A percentile compares a stretch with the other conserved stretches of the same genome.
Conservation (phyloP, 331 rosid genomes). For the Acacia concinna region DNA sequence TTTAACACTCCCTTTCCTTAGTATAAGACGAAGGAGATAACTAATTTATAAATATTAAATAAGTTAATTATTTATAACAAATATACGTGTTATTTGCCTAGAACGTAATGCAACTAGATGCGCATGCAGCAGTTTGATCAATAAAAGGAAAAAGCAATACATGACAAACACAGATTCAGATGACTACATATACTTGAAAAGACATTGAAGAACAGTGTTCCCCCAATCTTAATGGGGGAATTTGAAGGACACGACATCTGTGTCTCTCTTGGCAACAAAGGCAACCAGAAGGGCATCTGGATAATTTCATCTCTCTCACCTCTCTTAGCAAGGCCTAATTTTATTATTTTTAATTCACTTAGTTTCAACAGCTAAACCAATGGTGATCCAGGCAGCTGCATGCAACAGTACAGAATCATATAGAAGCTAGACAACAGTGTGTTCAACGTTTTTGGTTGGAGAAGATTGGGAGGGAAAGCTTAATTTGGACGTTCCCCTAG, state of each 20-base stretch:
- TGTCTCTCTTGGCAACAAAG: not conserved
- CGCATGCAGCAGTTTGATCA: not conserved
- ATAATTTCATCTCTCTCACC: not conserved
- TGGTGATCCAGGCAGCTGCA: constrained; percentile 8
- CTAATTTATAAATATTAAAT: too few species aligned
- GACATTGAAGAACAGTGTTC: not conserved
- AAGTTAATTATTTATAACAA: too few species aligned
- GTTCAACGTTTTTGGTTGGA: not conserved
- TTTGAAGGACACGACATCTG: not conserved
- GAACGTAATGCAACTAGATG: not conserved
- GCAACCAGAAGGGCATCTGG: constrained; percentile 11
- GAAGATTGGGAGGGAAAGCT: not conserved
- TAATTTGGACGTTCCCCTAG: not conserved
- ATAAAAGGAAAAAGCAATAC: not conserved
- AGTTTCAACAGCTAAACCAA: constrained; percentile 7
- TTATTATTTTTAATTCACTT: too few species aligned
- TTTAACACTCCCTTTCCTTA: too few species aligned
- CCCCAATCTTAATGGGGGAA: not conserved
- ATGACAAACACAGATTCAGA: not conserved
- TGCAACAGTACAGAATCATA: not conserved
- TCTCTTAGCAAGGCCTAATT: not conserved
- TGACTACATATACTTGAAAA: not conserved
- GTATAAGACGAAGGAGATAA: too few species aligned
- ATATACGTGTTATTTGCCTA: too few species aligned
- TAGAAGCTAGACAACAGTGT: not conserved